Conservation (phyloP, 169 alveolate species). For the Amoebophrya sp. region DNA sequence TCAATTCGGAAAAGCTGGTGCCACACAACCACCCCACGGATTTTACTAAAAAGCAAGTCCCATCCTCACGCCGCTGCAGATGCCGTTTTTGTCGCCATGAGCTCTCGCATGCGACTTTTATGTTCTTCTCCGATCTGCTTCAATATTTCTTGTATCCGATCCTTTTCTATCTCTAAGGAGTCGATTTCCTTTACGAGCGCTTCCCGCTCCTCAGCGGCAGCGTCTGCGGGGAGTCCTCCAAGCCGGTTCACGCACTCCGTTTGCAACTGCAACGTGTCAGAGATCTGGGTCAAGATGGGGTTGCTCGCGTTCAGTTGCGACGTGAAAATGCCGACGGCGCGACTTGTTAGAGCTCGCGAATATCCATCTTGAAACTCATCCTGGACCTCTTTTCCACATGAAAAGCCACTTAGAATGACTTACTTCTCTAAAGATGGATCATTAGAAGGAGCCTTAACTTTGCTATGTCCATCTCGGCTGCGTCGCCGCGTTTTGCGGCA, state of each 20-base stretch:
- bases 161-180: not conserved
- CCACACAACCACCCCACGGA: too few relatives aligned
- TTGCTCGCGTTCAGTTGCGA: not conserved
- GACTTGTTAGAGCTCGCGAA: too few relatives aligned
- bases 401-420: too few relatives aligned
- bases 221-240: not conserved
- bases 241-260: not conserved
- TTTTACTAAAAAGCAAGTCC: not conserved
- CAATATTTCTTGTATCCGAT: not conserved
- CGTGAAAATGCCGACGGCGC: not conserved
- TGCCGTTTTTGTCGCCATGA: not conserved
- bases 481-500: not conserved
- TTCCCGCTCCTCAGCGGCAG: not conserved
- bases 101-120: not conserved
- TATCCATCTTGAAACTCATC: too few relatives aligned
- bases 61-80: not conserved
- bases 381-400: too few relatives aligned
- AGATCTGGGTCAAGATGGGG: not conserved
- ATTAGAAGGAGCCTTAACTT: too few relatives aligned
- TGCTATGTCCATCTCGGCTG: not conserved
- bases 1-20: too few relatives aligned
- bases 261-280: not conserved
- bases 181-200: too few relatives aligned
- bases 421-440: too few relatives aligned
- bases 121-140: not conserved